Evolutionary conservation across 441 rosid genomes (phyloP), one percentile per base, ranked within the genome.

Genomic region (Geranium incanum): DNA sequence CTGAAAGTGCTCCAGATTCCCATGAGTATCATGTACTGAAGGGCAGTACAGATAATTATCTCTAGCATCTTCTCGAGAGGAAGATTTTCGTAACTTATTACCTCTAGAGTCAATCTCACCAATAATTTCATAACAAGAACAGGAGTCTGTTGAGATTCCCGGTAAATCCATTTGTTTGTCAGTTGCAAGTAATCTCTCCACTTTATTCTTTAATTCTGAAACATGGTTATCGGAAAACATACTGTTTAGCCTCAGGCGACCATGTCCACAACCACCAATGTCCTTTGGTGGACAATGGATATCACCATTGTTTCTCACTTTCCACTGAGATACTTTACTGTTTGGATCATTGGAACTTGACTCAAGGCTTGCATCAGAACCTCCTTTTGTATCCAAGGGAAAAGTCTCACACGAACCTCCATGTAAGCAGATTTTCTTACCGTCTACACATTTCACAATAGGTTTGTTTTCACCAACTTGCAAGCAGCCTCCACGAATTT

Each of bases 401-500:
- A 12, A 13, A 64, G 66, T 0, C 18, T 9, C 0, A 7, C 0
- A n/a, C 52, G 62, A 43, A 5, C 18, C 78, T 15, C 93, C 97
- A 79, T 95, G 97, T 80, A 77, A 77, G 80, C 92, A 90, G 0
- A 1, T 72, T 0, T 71, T 48, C 15, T 86, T 89, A 23, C 65
- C 75, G 50, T 67, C 5, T 16, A 74, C 13, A 81, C 78, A 86
- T 63, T 84, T 79, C 79, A 83, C 41, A 21, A 67, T 60, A 67
- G 82, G 83, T 37, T 80, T 83, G 62, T 75, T 72, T 57, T 37
- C 63, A 72, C 89, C 80, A 60, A 83, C 86, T 73, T 69, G 86
- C 45, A 82, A 73, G 41, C 74, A 67, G 67, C 97, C 98, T 39
- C 82, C 69, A 36, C 95, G 90, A 67, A 95, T 80, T 81, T 95